Conservation (phyloP, 805 yeast genomes). For the Starmerella riodocensis region DNA sequence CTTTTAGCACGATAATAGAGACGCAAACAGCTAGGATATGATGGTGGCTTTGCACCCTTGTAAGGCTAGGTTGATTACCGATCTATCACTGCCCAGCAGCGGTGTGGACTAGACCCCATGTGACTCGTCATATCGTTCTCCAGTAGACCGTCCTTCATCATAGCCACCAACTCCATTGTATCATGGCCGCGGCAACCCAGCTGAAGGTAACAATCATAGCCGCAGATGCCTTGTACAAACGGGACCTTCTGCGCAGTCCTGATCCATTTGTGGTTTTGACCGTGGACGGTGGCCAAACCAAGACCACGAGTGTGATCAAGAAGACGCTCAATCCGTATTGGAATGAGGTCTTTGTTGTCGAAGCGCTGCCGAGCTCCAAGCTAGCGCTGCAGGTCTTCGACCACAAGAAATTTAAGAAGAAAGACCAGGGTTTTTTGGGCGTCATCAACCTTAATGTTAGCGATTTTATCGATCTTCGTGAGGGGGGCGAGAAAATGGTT, state of each 20-base stretch:
- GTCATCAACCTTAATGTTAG: slow-evolving; percentile 85
- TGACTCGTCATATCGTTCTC: neutral
- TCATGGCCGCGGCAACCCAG: slow-evolving; percentile 10
- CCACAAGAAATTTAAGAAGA: slow-evolving; percentile 92
- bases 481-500: slow-evolving; percentile 54
- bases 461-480: slow-evolving; percentile 57
- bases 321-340: slow-evolving; percentile 94
- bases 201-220: slow-evolving; percentile 47
- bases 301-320: slow-evolving; percentile 84
- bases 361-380: slow-evolving; percentile 39
- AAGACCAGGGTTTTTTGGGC: slow-evolving; percentile 96
- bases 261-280: slow-evolving; percentile 97
- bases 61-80: too few relatives aligned
- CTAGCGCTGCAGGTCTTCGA: slow-evolving; percentile 90
- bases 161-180: neutral
- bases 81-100: too few relatives aligned
- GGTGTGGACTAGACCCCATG: too few relatives aligned
- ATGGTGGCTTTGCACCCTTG: too few relatives aligned
- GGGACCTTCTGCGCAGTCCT: slow-evolving; percentile 91
- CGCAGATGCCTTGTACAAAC: slow-evolving; percentile 86
- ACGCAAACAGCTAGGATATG: too few relatives aligned
- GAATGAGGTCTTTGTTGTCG: slow-evolving; percentile 82
- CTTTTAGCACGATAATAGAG: too few relatives aligned
- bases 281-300: slow-evolving; percentile 94
- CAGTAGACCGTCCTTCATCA: neutral